Conservation (phyloP, 2,329 filamentous ascomycete genomes). For the Monilinia fructicola region DNA sequence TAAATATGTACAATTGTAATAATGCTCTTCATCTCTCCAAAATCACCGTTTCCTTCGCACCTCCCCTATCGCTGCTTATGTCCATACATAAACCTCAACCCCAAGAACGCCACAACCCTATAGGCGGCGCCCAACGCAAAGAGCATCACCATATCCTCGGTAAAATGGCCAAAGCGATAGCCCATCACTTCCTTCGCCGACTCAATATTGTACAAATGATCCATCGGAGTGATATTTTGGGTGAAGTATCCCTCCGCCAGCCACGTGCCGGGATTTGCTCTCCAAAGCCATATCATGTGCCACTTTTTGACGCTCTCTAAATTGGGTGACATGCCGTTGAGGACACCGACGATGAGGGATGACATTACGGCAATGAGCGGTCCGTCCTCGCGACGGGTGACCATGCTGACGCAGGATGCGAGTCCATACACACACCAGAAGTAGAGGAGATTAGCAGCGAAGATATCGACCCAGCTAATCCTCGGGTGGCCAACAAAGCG, state of each 20-base stretch:
- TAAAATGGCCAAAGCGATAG: constrained; percentile 48
- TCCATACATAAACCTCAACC: constrained; percentile 39
- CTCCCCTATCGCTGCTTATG: constrained; percentile 33
- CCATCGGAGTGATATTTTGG: constrained; percentile 50
- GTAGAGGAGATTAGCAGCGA: constrained; percentile 57
- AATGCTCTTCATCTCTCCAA: not conserved
- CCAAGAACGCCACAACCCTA: constrained; percentile 47
- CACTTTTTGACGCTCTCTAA: constrained; percentile 45
- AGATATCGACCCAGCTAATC: constrained; percentile 40
- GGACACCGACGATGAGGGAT: constrained; percentile 53
- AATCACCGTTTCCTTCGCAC: not conserved
- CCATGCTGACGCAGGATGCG: constrained; percentile 53
- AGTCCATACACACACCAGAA: constrained; percentile 48
- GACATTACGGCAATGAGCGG: constrained; percentile 57
- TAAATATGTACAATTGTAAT: not conserved
- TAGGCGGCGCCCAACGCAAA: constrained; percentile 33
- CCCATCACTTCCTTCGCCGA: constrained; percentile 47
- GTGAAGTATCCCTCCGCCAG: constrained; percentile 57
- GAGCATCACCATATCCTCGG: constrained; percentile 48
- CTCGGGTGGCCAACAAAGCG: constrained; percentile 9
- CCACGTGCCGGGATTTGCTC: constrained; percentile 54
- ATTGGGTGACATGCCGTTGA: constrained; percentile 54
- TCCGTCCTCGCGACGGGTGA: constrained; percentile 55
- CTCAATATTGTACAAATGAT: constrained; percentile 53
- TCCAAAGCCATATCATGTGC: constrained; percentile 54